These are phyloP conservation scores for Colletotrichum orchidophilum DNA, from an alignment of 2,329 filamentous ascomycete genomes.

Conservation along the genomic window DNA sequence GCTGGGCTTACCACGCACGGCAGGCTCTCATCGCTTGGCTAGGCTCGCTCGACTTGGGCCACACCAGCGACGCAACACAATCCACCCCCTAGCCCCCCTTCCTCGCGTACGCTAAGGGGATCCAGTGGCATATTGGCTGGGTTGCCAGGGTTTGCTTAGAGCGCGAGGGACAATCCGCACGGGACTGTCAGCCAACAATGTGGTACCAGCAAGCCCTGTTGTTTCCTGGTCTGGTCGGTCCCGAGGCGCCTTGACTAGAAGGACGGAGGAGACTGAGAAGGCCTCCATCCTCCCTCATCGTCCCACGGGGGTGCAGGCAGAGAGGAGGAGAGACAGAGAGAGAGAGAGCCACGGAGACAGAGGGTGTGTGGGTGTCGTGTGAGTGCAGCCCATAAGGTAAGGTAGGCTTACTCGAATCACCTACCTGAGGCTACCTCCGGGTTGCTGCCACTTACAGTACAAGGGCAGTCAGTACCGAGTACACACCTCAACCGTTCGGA, in stretches of 20 bases:
- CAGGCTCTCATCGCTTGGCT: slow-evolving; percentile 18
- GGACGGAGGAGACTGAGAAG: neutral
- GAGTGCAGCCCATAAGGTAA: neutral
- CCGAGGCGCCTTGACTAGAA: neutral
- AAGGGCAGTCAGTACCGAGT: neutral
- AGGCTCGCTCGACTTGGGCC: slow-evolving; percentile 15
- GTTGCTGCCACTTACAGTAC: neutral
- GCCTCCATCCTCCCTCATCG: neutral
- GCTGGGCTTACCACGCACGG: slow-evolving; percentile 5
- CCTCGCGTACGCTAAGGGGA: slow-evolving; percentile 12
- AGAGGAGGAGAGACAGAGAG: neutral
- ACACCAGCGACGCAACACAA: slow-evolving; percentile 16
- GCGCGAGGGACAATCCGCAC: slow-evolving; percentile 26
- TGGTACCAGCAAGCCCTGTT: slow-evolving; percentile 37
- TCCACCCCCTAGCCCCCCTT: slow-evolving; percentile 3
- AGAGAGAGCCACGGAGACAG: neutral
- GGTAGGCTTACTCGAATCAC: neutral
- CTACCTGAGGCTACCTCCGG: neutral
- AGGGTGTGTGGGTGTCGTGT: neutral
- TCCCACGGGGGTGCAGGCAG: neutral
- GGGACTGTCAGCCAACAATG: slow-evolving; percentile 42
- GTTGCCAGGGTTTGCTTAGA: slow-evolving; percentile 30
- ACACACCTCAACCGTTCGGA: neutral
- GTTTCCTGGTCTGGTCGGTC: slow-evolving; percentile 12
- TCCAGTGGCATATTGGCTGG: slow-evolving; percentile 17